Percentiles rank a stretch among this genome's conserved stretches.
Conservation (phyloP, 805 yeast species). For the Metschnikowia chrysomelidarum region DNA sequence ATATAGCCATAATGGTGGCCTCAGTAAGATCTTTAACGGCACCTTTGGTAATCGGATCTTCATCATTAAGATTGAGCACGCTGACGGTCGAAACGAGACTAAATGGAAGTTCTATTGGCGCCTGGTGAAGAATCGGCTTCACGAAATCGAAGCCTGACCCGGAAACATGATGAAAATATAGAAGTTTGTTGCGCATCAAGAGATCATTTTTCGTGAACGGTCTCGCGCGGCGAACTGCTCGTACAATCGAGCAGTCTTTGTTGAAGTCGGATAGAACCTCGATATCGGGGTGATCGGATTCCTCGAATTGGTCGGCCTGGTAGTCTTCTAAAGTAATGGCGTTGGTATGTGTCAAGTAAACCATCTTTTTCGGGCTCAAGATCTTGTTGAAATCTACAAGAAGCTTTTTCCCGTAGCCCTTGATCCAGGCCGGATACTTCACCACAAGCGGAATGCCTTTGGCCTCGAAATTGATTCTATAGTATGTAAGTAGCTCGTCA, state of each 20-base stretch:
- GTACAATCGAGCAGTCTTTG: slow-evolving; percentile 6
- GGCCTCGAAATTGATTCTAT: slow-evolving; percentile 17
- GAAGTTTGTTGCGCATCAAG: slow-evolving; percentile 48
- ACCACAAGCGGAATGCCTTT: slow-evolving; percentile 48
- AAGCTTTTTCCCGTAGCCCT: slow-evolving; percentile 77
- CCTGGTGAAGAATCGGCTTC: slow-evolving; percentile 8
- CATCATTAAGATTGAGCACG: slow-evolving; percentile 11
- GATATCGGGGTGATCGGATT: slow-evolving; percentile 19
- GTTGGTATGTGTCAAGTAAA: slow-evolving; percentile 41
- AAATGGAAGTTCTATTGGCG: slow-evolving; percentile 12
- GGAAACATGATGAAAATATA: slow-evolving; percentile 49
- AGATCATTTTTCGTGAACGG: slow-evolving; percentile 51
- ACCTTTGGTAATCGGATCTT: not conserved
- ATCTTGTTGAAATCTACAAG: slow-evolving; percentile 45
- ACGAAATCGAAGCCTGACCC: slow-evolving; percentile 12
- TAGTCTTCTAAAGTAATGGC: slow-evolving; percentile 20
- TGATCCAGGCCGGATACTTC: slow-evolving; percentile 90
- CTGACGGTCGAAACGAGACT: slow-evolving; percentile 13
- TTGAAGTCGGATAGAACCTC: slow-evolving; percentile 14
- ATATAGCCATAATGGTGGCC: slow-evolving; percentile 17
- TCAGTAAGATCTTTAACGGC: slow-evolving; percentile 10
- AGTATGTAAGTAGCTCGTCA: slow-evolving; percentile 38
- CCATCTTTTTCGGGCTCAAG: slow-evolving; percentile 53
- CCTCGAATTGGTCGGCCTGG: slow-evolving; percentile 28
- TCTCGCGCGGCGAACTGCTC: slow-evolving; percentile 20